Evolutionary conservation across 2,329 filamentous ascomycete species (phyloP), one percentile per base, ranked within the genome.

Genomic region (Dothistroma pini): DNA sequence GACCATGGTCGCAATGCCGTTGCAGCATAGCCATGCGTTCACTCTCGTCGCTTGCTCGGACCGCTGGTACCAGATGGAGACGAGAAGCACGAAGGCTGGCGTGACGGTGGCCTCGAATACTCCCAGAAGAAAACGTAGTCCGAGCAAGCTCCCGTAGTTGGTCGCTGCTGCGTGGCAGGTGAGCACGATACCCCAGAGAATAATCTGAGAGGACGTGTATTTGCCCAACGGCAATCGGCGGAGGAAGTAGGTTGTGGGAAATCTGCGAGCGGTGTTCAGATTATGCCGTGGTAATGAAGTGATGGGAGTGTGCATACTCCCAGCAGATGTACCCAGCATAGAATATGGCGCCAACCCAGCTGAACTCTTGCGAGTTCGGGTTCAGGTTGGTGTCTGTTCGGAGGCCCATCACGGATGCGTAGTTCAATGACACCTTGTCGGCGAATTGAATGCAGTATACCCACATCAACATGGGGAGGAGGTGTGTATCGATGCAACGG

Each of bases 81-180:
- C 62, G 11, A 71, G 55, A 12, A 68, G 63, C 21, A 72, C 63
- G 60, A 70, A 69, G 8, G 67, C 65, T 2, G 70, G 69, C 31
- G 68, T 67, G 35, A 68, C 65, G 6, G 71, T 69, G 10, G 74
- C 76, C 67, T 87, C 84, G 68, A 86, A 86, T 0, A 82, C 74
- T 9, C 84, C 84, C 1, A 87, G 75, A 59, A 86, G 79, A 63
- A 86, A 80, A 2, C 84, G 76, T 9, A 80, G 79, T 3, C 76
- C 77, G 68, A 85, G 76, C 35, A 86, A 72, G 0, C 76, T 75
- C 0, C 68, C 69, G 66, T 84, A 86, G 35, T 73, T 78, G 29
- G 76, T 75, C 4, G 81, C 81, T 50, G 81, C 81, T 84, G 71
- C 0, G 80, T 79, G 10, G 80, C 57, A 57, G 21, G 47, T 41